A percentile compares a stretch with the other conserved stretches of the same genome.
These are phyloP conservation scores for Aspergillus incahuasiensis DNA, from an alignment of 495 filamentous ascomycete species.

Conservation along the genomic window DNA sequence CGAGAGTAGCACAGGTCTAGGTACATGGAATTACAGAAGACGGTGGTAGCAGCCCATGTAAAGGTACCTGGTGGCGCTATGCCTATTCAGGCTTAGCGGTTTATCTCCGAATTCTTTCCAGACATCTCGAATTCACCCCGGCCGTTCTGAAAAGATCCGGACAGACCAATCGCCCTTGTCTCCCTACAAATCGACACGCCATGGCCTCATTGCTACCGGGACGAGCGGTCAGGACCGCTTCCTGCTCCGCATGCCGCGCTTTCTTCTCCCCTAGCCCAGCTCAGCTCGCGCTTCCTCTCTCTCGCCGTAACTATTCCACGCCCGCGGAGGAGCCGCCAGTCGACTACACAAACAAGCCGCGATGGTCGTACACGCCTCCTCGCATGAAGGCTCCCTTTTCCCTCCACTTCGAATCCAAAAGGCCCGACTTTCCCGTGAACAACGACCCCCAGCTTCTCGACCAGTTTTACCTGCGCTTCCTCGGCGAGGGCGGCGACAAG, in stretches of 20 bases:
- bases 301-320: constrained; percentile 19
- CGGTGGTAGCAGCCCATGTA: neutral
- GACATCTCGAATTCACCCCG: constrained; percentile 18
- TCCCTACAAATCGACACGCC: constrained; percentile 19
- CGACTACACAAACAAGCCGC: constrained; percentile 49
- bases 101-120: constrained; percentile 26
- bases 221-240: constrained; percentile 32
- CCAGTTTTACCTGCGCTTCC: constrained; percentile 62
- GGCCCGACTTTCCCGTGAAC: constrained; percentile 62
- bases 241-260: constrained; percentile 31
- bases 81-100: constrained; percentile 19
- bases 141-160: constrained; percentile 24
- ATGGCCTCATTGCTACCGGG: constrained; percentile 38
- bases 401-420: constrained; percentile 42
- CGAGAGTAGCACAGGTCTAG: constrained; percentile 6
- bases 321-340: constrained; percentile 21
- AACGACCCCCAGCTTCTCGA: constrained; percentile 67
- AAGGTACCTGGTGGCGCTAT: constrained; percentile 9
- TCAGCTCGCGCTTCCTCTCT: constrained; percentile 14
- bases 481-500: constrained; percentile 64
- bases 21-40: constrained; percentile 2
- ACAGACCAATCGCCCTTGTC: constrained; percentile 28
- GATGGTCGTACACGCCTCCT: constrained; percentile 80
- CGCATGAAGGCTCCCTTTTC: constrained; percentile 70
- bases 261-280: constrained; percentile 18